Conservation (phyloP, 1,284 basidiomycete genomes). For the Melanopsichium pennsylvanicum region DNA sequence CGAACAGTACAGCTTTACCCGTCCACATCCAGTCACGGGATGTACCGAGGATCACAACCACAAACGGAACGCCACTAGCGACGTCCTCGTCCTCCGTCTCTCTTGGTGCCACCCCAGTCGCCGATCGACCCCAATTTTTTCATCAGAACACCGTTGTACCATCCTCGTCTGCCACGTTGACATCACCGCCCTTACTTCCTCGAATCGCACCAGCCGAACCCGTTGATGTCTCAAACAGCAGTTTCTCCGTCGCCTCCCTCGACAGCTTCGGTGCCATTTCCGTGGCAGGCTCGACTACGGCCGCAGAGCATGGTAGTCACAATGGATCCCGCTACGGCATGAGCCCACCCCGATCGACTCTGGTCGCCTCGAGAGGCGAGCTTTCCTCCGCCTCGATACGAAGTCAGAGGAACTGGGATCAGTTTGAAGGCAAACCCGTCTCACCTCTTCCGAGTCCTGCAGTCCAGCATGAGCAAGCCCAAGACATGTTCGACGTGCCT, state of each 20-base stretch:
- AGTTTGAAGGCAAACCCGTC: constrained; percentile 62
- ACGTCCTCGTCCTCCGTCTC: constrained; percentile 7
- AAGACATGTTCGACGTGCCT: constrained; percentile 40
- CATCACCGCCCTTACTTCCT: constrained; percentile 3
- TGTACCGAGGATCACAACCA: constrained; percentile 29
- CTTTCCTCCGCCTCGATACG: constrained; percentile 56
- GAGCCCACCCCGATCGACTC: constrained; percentile 5
- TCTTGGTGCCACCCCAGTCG: neutral
- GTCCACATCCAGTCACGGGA: constrained; percentile 10
- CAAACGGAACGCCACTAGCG: constrained; percentile 18
- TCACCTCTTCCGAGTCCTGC: constrained; percentile 59
- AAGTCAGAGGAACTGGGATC: constrained; percentile 58
- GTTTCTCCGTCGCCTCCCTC: constrained; percentile 33
- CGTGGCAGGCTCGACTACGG: constrained; percentile 22
- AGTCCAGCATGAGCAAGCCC: constrained; percentile 21
- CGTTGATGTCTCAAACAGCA: constrained; percentile 12
- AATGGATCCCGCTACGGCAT: constrained; percentile 24
- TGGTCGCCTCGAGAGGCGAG: constrained; percentile 32
- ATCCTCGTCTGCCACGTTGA: neutral
- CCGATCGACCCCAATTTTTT: neutral
- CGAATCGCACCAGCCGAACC: constrained; percentile 4
- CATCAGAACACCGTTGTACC: neutral
- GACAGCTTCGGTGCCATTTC: constrained; percentile 34
- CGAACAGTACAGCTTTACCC: constrained; percentile 2
- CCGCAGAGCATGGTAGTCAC: constrained; percentile 23